phyloP scores from a whole-genome alignment of 108 stramenopile species.

The Skeletonema marinoi region DNA sequence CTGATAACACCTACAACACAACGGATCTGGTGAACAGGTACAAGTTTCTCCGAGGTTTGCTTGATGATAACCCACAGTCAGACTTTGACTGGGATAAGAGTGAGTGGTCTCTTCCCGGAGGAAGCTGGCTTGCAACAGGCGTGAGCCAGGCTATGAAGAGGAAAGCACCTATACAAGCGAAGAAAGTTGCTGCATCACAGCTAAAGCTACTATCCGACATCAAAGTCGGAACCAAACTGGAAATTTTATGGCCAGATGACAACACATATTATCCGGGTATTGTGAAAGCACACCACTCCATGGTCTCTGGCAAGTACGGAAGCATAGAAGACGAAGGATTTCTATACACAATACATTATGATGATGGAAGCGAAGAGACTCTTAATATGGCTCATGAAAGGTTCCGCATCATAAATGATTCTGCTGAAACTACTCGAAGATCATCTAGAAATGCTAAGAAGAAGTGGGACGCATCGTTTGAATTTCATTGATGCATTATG shows the following conservation, averaged over 20 bases:
- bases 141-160: background rate
- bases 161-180: background rate
- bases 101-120: slow-evolving; percentile 12
- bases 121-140: slow-evolving; percentile 23
- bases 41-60: slow-evolving; percentile 20
- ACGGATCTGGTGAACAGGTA: slow-evolving; percentile 29
- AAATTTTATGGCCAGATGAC: slow-evolving; percentile 1
- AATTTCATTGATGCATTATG: background rate
- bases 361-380: background rate
- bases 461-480: background rate
- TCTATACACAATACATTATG: background rate
- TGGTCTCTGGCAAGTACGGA: background rate
- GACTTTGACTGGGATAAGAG: background rate
- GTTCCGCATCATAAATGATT: background rate
- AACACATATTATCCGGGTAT: background rate
- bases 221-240: background rate
- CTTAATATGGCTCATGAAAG: background rate
- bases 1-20: background rate
- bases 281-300: background rate
- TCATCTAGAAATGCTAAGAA: background rate
- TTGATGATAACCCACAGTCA: slow-evolving; percentile 4
- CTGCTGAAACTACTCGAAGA: background rate
- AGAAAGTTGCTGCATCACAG: background rate
- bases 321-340: background rate
- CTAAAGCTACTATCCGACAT: background rate